Evolutionary conservation across 495 filamentous ascomycete genomes (phyloP), one percentile per base, ranked within the genome.

Genomic region (Pyrenopolyporus hunteri): DNA sequence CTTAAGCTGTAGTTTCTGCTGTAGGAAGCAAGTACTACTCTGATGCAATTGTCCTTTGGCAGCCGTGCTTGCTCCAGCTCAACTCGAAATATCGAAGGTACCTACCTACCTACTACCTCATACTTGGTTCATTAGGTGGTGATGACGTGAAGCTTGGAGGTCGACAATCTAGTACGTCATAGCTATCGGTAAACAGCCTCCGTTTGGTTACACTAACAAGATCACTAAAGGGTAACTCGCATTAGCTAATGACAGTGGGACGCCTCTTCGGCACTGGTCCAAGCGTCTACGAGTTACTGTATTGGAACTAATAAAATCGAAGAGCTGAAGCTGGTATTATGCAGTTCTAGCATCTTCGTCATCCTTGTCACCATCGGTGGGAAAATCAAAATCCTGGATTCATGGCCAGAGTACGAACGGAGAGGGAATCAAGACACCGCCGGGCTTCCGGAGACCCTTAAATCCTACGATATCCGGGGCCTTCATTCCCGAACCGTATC

Each of bases 111-210:
- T 48, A 8, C 36, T 39, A 2, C 17, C 5, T 6, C 22, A 6
- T 33, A 22, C 28, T 44, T 48, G 17, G 23, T 20, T 45, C 14
- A 50, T 59, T 64, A 55, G 50, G 42, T 59, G 37, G 6, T 46
- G 16, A 64, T 64, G 62, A 64, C 62, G 62, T 59, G 55, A 64
- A 64, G 32, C 13, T 6, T 51, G 17, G n/a, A 55, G n/a, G 36
- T 45, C 22, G 28, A 22, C 14, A 50, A 44, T 64, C 40, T 50
- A 59, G 25, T 64, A 59, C 62, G 62, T 64, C 62, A 64, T 64
- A 55, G 31, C 32, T 39, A 28, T 48, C 35, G 35, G 39, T 6
- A 37, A 58, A 42, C 16, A 36, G 28, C 60, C 48, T 9, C 42
- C 1, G 22, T 2, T 43, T 26, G 14, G 31, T 3, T 14, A 19